Evolutionary conservation across 176 grass and related monocot genomes (phyloP), one percentile per base, ranked within the genome.

Genomic region (Lolium rigidum): DNA sequence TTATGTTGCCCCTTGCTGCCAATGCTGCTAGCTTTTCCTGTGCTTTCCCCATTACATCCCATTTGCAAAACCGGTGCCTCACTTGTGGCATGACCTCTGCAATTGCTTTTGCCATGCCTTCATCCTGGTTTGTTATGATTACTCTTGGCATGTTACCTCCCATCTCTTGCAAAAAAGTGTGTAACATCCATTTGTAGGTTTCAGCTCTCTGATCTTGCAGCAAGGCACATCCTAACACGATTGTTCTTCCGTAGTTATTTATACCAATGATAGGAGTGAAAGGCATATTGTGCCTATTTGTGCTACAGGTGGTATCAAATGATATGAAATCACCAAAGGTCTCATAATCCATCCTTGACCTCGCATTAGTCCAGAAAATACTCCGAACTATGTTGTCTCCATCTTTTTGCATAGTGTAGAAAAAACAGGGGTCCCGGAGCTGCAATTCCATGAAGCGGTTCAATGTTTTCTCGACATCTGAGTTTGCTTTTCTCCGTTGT

Each of bases 101-200:
- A 31, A 83, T 83, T 49, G 86, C 70, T 12, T 88, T 76, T 28
- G 15, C 39, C 80, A 88, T 78, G 10, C 28, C 20, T 49, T 21
- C 35, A 66, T 88, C 80, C 62, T 88, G 80, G 12, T 88, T 57
- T 25, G 46, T 74, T 31, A 88, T 25, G 25, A 83, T 67, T 39
- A 37, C 26, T 44, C 28, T 82, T 44, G 86, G 86, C 38, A 81
- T 50, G 18, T 88, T 83, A 25, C 44, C 55, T 51, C 74, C 47
- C 86, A 88, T 83, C 60, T 64, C 71, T 28, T 83, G 20, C 5
- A 88, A 66, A 41, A 73, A 88, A 26, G 80, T 78, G 3, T 41
- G 25, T 35, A 83, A 83, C 59, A 78, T 80, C 86, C 86, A 88
- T 48, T 58, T 59, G 74, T 78, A 88, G 39, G 71, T 82, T 31